These are phyloP conservation scores for Vitis vinifera DNA, from an alignment of 164 flowering plant species.

Conservation along the genomic window DNA sequence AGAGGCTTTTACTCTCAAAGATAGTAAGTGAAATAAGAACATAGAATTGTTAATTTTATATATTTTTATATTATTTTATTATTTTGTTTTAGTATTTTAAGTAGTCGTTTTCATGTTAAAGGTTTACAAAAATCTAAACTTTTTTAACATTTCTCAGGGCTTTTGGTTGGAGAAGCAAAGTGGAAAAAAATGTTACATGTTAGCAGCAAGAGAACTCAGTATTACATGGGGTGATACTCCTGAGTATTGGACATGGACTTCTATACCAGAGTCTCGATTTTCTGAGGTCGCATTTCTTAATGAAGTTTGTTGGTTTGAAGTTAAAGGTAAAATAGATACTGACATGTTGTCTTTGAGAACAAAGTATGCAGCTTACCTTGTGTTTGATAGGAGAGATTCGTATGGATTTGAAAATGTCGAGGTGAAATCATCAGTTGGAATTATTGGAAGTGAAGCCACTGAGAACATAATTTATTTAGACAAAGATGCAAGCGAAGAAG, in stretches of 20 bases:
- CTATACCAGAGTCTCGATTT: conserved; percentile 26
- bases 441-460: too few species aligned
- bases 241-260: conserved; percentile 36
- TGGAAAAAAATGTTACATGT: conserved; percentile 46
- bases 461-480: too few species aligned
- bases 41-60: too few species aligned
- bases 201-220: conserved; percentile 34
- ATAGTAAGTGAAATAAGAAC: too few species aligned
- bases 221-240: conserved; percentile 45
- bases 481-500: too few species aligned
- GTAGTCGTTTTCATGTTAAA: too few species aligned
- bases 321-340: conserved; percentile 27
- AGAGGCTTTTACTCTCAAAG: too few species aligned
- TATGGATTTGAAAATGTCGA: conserved; percentile 14
- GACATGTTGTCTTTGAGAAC: conserved; percentile 29
- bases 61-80: too few species aligned
- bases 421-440: too few species aligned
- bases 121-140: too few species aligned
- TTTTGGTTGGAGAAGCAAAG: conserved; percentile 34
- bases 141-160: conserved; percentile 22
- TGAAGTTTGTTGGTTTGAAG: conserved; percentile 41
- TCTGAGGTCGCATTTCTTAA: conserved; percentile 38
- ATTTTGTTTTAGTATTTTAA: too few species aligned
- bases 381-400: conserved; percentile 15
- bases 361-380: conserved; percentile 33